A percentile compares a stretch with the other conserved stretches of the same genome.
phyloP scores from a whole-genome alignment of 768 basidiomycete species.

The Myochromella boudieri region DNA sequence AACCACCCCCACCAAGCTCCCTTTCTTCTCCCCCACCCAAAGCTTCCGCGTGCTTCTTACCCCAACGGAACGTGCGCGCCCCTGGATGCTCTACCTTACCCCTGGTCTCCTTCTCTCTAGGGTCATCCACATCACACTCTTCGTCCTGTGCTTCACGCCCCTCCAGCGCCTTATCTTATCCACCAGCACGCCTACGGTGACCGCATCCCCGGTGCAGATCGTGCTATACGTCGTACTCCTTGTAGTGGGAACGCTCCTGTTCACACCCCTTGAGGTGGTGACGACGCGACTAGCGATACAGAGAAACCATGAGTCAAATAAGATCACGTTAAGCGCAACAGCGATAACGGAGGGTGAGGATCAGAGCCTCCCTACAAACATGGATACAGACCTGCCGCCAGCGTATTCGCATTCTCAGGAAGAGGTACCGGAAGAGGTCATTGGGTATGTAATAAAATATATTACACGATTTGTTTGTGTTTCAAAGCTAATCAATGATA shows the following conservation, averaged over 20 bases:
- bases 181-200: neutral
- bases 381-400: neutral
- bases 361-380: no score
- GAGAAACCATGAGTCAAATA: slow-evolving; percentile 72
- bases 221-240: slow-evolving; percentile 39
- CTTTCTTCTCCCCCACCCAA: slow-evolving; percentile 54
- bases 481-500: neutral
- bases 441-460: slow-evolving; percentile 1
- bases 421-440: slow-evolving; percentile 13
- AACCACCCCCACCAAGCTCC: slow-evolving; percentile 74
- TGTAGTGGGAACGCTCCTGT: slow-evolving; percentile 49
- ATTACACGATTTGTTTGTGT: slow-evolving; percentile 6
- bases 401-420: neutral
- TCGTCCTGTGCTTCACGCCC: slow-evolving; percentile 23
- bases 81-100: slow-evolving; percentile 78
- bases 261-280: slow-evolving; percentile 78
- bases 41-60: slow-evolving; percentile 74
- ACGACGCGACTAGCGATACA: slow-evolving; percentile 75
- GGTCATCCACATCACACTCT: slow-evolving; percentile 37
- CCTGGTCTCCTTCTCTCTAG: slow-evolving; percentile 69
- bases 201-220: slow-evolving; percentile 1
- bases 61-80: slow-evolving; percentile 70
- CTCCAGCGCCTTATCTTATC: slow-evolving; percentile 6
- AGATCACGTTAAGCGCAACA: slow-evolving; percentile 48
- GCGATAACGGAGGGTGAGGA: no score